Base-by-base conservation (phyloP, 2,329 filamentous ascomycete genomes). In the Tympanopsis confertula region DNA sequence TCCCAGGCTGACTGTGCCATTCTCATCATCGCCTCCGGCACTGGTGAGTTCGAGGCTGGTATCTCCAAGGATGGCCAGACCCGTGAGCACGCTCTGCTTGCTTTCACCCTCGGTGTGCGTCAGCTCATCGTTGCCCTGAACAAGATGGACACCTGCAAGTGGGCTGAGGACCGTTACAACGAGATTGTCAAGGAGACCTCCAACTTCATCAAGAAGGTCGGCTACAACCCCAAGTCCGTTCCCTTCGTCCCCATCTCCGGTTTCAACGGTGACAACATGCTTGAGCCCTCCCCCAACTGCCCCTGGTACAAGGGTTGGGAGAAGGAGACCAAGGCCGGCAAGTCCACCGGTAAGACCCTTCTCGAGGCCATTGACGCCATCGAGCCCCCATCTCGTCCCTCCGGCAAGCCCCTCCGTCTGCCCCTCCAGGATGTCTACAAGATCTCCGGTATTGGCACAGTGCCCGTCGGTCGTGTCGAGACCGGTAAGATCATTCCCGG, bases 11-110 rank as follows among this genome's bases (percentile, higher is more conserved):
- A 98, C 66, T 96, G 91, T 74, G 91, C 91, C 63, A 86, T 98
- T 69, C 88, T 98, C 78, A 96, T 98, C 74, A 98, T 98, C 72
- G 91, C 89, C 59, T 87, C 89, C 62, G 91, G 91, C 78, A 94
- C 87, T 86, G 91, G 91, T 95, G 91, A 98, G 82, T 98, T 98
- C 82, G 91, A 98, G 82, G 91, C 91, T 83, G 91, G 91, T 95
- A 98, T 98, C 85, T 96, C 91, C 82, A 98, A 96, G 86, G 91
- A 96, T 86, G 91, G 91, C 70, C 91, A 98, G 86, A 98, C 91
- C 58, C 91, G 91, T 86, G 91, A 98, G 87, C 91, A 98, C 85
- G 91, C 91, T 71, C 86, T 98, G 60, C 88, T 98, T 63, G 89
- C 91, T 69, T 96, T 91, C 86, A 96, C 91, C 69, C 86, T 98